These are phyloP conservation scores for Lodderomyces elongisporus DNA, from an alignment of 1,139 yeast species.

Conservation along the genomic window DNA sequence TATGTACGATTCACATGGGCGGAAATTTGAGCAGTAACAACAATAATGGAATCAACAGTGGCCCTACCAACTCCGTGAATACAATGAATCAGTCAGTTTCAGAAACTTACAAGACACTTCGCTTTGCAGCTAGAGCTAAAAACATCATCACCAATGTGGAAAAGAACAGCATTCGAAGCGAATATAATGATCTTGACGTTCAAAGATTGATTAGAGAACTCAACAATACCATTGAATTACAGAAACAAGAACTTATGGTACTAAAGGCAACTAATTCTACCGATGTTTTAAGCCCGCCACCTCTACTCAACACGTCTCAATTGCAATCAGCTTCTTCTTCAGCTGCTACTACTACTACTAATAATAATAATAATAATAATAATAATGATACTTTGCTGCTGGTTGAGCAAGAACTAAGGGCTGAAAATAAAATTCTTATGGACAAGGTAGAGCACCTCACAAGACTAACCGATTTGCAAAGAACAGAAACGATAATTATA, in stretches of 20 bases:
- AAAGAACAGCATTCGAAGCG: slow-evolving; percentile 38
- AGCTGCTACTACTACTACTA: neutral
- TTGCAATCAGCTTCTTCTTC: neutral
- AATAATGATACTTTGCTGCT: no score
- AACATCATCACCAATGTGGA: slow-evolving; percentile 70
- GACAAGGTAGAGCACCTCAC: slow-evolving; percentile 69
- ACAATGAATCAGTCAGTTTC: slow-evolving; percentile 39
- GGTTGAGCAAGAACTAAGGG: slow-evolving; percentile 27
- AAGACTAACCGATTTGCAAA: slow-evolving; percentile 54
- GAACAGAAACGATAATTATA: slow-evolving; percentile 49
- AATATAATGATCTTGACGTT: slow-evolving; percentile 38
- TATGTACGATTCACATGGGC: slow-evolving; percentile 78
- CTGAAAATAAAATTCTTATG: slow-evolving; percentile 56
- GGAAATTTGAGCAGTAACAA: slow-evolving; percentile 7
- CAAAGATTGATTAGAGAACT: slow-evolving; percentile 44
- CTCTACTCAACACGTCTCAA: neutral
- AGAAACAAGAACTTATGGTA: slow-evolving; percentile 35
- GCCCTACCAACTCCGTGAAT: neutral
- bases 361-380: no score
- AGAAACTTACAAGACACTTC: slow-evolving; percentile 79
- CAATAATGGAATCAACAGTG: no score
- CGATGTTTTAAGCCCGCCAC: no score
- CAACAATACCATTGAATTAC: slow-evolving; percentile 40
- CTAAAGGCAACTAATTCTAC: slow-evolving; percentile 14
- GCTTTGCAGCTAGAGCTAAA: slow-evolving; percentile 93